These are phyloP conservation scores for Zymoseptoria crescenta DNA, from an alignment of 2,329 filamentous ascomycete species.

Conservation along the genomic window DNA sequence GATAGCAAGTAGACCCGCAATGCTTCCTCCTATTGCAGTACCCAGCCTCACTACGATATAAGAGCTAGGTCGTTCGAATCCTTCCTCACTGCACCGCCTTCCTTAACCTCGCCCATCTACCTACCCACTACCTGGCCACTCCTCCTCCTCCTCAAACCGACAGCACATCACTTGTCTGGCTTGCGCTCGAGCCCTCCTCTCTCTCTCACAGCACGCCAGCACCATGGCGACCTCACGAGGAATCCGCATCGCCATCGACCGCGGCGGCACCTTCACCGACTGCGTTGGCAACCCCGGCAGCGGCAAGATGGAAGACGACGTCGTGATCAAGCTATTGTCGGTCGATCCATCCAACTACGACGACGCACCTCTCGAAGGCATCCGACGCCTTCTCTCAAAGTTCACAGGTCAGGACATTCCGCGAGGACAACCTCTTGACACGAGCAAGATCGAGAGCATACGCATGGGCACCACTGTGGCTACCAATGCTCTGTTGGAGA, in stretches of 20 bases:
- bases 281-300: constrained; percentile 74
- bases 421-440: constrained; percentile 72
- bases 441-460: constrained; percentile 76
- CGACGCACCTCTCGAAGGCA: constrained; percentile 86
- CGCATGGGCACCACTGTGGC: constrained; percentile 95
- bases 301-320: constrained; percentile 61
- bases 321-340: constrained; percentile 80
- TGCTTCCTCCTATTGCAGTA: too few species aligned
- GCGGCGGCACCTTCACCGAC: constrained; percentile 88
- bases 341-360: constrained; percentile 86
- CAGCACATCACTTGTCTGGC: too few species aligned
- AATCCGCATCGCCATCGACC: constrained; percentile 67
- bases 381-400: constrained; percentile 72
- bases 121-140: too few species aligned
- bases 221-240: constrained; percentile 36
- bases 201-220: too few species aligned
- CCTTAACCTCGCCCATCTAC: too few species aligned
- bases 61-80: too few species aligned
- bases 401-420: constrained; percentile 71
- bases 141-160: too few species aligned
- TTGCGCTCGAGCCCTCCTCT: too few species aligned
- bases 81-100: too few species aligned
- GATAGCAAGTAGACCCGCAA: too few species aligned
- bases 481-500: constrained; percentile 81
- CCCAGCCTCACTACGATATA: too few species aligned